Evolutionary conservation across 1,139 yeast species (phyloP).

Genomic region (Scheffersomyces illinoinensis): DNA sequence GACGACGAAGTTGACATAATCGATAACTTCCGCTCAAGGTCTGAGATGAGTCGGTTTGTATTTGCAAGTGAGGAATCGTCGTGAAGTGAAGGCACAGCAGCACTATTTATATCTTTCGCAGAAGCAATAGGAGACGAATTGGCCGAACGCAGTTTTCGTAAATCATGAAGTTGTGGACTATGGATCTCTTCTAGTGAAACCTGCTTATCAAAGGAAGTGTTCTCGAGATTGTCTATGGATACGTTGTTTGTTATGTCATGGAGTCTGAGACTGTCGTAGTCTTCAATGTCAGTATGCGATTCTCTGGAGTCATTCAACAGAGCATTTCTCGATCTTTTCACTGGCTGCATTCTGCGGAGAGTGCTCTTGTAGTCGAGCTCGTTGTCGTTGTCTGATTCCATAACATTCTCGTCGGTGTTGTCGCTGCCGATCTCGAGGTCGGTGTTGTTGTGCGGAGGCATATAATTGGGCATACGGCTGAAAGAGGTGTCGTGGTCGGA

Average conservation of each 20-base stretch:
- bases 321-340: background rate
- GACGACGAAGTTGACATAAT: constrained; percentile 27
- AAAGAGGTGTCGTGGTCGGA: background rate
- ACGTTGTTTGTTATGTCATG: background rate
- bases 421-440: background rate
- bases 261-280: background rate
- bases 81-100: background rate
- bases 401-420: background rate
- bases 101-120: background rate
- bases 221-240: background rate
- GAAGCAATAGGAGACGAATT: background rate
- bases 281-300: background rate
- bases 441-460: background rate
- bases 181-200: background rate
- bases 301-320: background rate
- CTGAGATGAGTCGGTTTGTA: constrained; percentile 28
- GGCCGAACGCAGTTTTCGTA: background rate
- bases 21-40: constrained; percentile 35
- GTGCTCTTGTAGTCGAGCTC: background rate
- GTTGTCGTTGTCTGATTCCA: background rate
- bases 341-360: background rate
- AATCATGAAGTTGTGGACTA: background rate
- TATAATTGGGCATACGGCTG: background rate
- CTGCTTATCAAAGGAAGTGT: background rate
- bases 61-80: constrained; percentile 13